Evolutionary conservation across 305 asterid species (phyloP).

Genomic region (Solanum hybrid): DNA sequence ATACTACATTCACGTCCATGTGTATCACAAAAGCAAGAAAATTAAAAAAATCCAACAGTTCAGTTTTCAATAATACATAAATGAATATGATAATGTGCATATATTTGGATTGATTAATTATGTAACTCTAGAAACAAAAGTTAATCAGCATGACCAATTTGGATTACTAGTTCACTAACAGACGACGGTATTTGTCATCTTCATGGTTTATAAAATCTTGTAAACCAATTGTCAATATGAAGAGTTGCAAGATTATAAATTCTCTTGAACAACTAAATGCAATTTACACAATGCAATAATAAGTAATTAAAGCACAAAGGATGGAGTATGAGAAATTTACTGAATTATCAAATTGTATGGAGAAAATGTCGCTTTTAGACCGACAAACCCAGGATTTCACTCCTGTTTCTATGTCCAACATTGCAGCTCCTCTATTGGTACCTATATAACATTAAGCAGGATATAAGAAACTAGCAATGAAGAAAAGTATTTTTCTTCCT

Average conservation of each 20-base stretch:
- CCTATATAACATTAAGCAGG: constrained; percentile 32
- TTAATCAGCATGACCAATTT: neutral
- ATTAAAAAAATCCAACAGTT: neutral
- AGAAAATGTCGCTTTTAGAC: constrained; percentile 71
- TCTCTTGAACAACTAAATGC: neutral
- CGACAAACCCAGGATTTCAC: constrained; percentile 38
- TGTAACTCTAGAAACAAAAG: neutral
- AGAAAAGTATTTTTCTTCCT: neutral
- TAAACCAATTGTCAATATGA: neutral
- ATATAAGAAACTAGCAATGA: neutral
- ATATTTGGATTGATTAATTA: neutral
- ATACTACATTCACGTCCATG: neutral
- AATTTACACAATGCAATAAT: neutral
- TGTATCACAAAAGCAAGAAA: neutral
- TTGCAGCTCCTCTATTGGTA: constrained; percentile 64
- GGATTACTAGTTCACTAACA: neutral
- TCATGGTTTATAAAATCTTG: neutral
- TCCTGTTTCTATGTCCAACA: constrained; percentile 63
- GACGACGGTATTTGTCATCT: neutral
- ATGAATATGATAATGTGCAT: neutral
- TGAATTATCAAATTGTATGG: constrained; percentile 46
- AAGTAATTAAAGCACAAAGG: neutral
- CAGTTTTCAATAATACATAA: neutral
- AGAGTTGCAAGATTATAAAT: neutral
- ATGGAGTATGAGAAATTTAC: constrained; percentile 29